A percentile compares a stretch with the other conserved stretches of the same genome.
phyloP scores from a whole-genome alignment of 2,329 filamentous ascomycete genomes.

The Aspergillus uvarum region DNA sequence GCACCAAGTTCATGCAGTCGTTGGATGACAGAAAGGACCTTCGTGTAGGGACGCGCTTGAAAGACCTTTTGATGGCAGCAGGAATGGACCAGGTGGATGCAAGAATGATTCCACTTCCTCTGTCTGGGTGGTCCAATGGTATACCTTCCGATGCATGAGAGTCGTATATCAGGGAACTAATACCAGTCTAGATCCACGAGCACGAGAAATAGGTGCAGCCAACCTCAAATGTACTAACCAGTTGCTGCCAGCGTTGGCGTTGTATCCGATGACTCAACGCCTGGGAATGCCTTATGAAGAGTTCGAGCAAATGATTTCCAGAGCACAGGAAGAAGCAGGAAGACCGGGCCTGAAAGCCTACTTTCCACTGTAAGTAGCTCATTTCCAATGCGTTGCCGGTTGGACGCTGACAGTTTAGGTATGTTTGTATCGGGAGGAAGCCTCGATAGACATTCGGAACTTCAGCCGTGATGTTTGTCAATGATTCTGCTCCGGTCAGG shows the following conservation, averaged over 20 bases:
- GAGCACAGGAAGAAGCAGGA: constrained; percentile 40
- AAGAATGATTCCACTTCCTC: constrained; percentile 64
- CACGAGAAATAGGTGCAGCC: constrained; percentile 43
- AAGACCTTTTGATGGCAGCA: constrained; percentile 57
- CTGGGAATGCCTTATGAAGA: constrained; percentile 42
- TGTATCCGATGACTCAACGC: constrained; percentile 47
- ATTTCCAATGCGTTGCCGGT: not conserved
- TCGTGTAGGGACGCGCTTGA: constrained; percentile 61
- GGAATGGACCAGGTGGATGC: constrained; percentile 69
- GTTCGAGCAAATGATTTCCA: constrained; percentile 38
- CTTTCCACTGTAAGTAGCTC: constrained; percentile 44
- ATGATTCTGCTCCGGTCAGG: not conserved
- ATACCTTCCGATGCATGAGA: constrained; percentile 25
- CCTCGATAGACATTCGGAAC: constrained; percentile 17
- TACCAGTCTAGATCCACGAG: constrained; percentile 38
- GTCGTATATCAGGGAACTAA: constrained; percentile 19
- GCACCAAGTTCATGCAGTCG: constrained; percentile 61
- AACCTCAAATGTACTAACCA: constrained; percentile 40
- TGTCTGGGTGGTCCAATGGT: constrained; percentile 70
- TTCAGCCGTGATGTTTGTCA: not conserved
- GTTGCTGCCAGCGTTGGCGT: constrained; percentile 41
- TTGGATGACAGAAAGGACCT: constrained; percentile 66
- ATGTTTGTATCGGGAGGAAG: constrained; percentile 46
- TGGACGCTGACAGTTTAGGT: constrained; percentile 33
- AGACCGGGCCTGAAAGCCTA: constrained; percentile 44